phyloP scores from a whole-genome alignment of 768 basidiomycete genomes.

The Lactarius indigo region DNA sequence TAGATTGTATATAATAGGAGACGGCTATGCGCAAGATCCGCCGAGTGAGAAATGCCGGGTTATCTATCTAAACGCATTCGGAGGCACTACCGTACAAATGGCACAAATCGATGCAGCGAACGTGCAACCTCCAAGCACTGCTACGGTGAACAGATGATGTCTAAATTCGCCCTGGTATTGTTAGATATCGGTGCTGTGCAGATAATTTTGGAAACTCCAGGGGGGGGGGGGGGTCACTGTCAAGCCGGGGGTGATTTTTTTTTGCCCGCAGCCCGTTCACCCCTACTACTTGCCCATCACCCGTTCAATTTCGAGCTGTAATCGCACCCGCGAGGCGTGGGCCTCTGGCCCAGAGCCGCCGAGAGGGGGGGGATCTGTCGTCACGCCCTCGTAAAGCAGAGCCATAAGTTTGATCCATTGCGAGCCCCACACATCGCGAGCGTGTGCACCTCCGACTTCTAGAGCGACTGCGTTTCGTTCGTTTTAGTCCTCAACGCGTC shows the following conservation, averaged over 20 bases:
- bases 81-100: neutral
- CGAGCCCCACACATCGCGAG: slow-evolving; percentile 62
- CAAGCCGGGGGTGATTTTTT: neutral
- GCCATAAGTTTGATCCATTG: slow-evolving; percentile 76
- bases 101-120: slow-evolving; percentile 15
- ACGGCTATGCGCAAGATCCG: slow-evolving; percentile 9
- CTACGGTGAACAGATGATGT: neutral
- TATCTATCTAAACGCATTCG: slow-evolving; percentile 9
- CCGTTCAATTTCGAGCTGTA: slow-evolving; percentile 63
- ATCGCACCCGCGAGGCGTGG: slow-evolving; percentile 51
- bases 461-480: slow-evolving; percentile 50
- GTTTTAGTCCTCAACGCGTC: neutral
- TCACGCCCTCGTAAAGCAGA: slow-evolving; percentile 62
- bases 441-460: slow-evolving; percentile 64
- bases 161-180: neutral
- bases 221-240: neutral
- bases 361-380: slow-evolving; percentile 42
- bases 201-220: slow-evolving; percentile 12
- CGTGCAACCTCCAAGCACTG: slow-evolving; percentile 1
- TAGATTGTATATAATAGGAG: neutral
- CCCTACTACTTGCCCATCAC: slow-evolving; percentile 39
- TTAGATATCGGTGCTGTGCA: slow-evolving; percentile 5
- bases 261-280: neutral
- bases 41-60: slow-evolving; percentile 2
- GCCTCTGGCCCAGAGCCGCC: slow-evolving; percentile 33